Percentiles rank a stretch among this genome's conserved stretches.
Conservation (phyloP, 1,284 basidiomycete genomes). For the Ceratobasidium sp. region DNA sequence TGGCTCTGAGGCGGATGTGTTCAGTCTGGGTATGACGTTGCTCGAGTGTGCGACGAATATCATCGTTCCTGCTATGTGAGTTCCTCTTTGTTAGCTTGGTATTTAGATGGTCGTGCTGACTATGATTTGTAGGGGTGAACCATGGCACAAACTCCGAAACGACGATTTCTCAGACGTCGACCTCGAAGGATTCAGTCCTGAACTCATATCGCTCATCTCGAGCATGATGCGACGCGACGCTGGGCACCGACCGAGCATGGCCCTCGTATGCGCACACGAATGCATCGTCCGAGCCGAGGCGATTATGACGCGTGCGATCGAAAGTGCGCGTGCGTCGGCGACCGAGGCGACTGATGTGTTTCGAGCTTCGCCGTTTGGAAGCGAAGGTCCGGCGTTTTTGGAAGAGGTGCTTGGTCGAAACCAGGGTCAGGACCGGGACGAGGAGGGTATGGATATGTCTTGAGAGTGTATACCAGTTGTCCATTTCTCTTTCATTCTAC, state of each 20-base stretch:
- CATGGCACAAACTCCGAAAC: conserved; percentile 93
- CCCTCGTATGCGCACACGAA: conserved; percentile 72
- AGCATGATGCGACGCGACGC: conserved; percentile 85
- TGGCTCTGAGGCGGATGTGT: conserved; percentile 95
- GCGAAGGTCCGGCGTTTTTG: conserved; percentile 71
- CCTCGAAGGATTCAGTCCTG: conserved; percentile 74
- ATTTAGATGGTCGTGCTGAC: background rate
- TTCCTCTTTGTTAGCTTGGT: conserved; percentile 50
- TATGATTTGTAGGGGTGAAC: conserved; percentile 72
- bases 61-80: conserved; percentile 95
- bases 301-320: conserved; percentile 70
- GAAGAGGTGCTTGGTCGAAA: conserved; percentile 67
- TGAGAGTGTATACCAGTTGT: background rate
- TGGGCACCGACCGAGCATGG: conserved; percentile 69
- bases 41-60: conserved; percentile 97
- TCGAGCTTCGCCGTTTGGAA: conserved; percentile 74
- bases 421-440: too few species aligned
- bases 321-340: conserved; percentile 54
- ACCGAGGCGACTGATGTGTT: conserved; percentile 65
- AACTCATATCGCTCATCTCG: conserved; percentile 78
- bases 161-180: conserved; percentile 95
- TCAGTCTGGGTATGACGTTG: conserved; percentile 94
- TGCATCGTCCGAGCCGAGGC: conserved; percentile 77
- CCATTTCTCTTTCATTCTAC: too few species aligned
- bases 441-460: conserved; percentile 29